Base-by-base conservation (phyloP, 331 rosid species). In the Acacia pycnantha region DNA sequence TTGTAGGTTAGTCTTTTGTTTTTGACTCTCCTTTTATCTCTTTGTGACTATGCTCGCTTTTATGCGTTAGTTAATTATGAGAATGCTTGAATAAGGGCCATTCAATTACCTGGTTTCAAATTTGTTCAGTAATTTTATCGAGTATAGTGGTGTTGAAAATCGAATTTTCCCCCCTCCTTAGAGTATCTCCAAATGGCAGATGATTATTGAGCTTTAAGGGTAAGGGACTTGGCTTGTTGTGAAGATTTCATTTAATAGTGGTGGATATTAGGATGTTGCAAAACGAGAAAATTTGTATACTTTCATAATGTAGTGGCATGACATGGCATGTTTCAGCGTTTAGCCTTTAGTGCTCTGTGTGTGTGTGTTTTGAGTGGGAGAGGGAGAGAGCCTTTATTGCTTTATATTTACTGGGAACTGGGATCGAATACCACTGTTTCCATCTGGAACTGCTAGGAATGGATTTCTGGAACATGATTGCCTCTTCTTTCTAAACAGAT, bases 1-100 rank as follows among this genome's bases (percentile, higher is more conserved):
- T 95, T 83, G 86, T 93, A 1, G 98, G 99, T 92, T 24, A 33
- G 72, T 88, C 24, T 31, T 73, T 43, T 41, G 47, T 33, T 71
- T 43, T 21, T 19, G 0, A 6, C 31, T 51, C 9, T 24, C 26
- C 43, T 79, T 44, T 78, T 18, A 8, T 33, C 22, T 73, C 67
- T 58, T n/a, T 65, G n/a, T 11, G 31, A 43, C 18, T 37, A 3
- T 43, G 58, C 37, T 70, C 35, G 8, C 35, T 31, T 79, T 65
- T 41, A 15, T 84, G 81, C 82, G 26, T 66, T 65, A 82, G 74
- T 40, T 54, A 62, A 59, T 54, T 29, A 16, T 14, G 84, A 65
- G 41, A 82, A 53, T 54, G 47, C 21, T 48, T 29, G 79, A n/a
- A 40, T 50, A 10, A 11, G 18, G 50, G 54, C 40, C 37, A 24